Base-by-base conservation (phyloP, 805 yeast species). In the Suhomyces tanzawaensis region DNA sequence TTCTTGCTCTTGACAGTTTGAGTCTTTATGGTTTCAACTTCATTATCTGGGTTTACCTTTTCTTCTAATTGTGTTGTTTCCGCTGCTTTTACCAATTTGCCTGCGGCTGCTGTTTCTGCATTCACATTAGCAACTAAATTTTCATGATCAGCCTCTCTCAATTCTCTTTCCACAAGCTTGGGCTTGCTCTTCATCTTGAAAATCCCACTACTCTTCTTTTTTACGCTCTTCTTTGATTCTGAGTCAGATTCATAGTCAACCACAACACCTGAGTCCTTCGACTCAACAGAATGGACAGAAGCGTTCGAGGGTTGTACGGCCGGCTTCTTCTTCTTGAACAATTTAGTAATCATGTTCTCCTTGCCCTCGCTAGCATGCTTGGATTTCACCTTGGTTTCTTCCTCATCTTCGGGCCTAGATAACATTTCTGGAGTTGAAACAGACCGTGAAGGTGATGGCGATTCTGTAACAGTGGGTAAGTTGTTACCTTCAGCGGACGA, bases 261-360 rank as follows among this genome's bases (percentile, higher is more conserved):
- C 3, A 58, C 49, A 0, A 52, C 59, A 3, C 55, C 58, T 3
- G 52, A 35, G 7, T 47, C 48, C 38, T 36, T 34, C 11, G 42
- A 25, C 7, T 45, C 47, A 13, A 28, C 33, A 16, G 17, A 12
- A 18, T 17, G 17, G 12, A 33, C 14, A 22, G 26, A 17, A 4
- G 41, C 13, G n/a, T 18, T 30, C 6, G 26, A 17, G 7, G 32
- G 12, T 25, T 32, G 36, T 18, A 26, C 28, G 9, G 35, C 8
- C 19, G 51, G 51, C 32, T 49, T 49, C 39, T 61, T 61, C 44
- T 61, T 59, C 50, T 64, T 68, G 53, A 69, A 69, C 12, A 69
- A 54, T 46, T 69, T 68, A 17, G 63, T 47, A 21, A 69, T 66
- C 31, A 68, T 63, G 41, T 65, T 69, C 36, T 66, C 72, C 44